A percentile compares a stretch with the other conserved stretches of the same genome.
phyloP scores from a whole-genome alignment of 768 basidiomycete genomes.

The Podaxis sp. region DNA sequence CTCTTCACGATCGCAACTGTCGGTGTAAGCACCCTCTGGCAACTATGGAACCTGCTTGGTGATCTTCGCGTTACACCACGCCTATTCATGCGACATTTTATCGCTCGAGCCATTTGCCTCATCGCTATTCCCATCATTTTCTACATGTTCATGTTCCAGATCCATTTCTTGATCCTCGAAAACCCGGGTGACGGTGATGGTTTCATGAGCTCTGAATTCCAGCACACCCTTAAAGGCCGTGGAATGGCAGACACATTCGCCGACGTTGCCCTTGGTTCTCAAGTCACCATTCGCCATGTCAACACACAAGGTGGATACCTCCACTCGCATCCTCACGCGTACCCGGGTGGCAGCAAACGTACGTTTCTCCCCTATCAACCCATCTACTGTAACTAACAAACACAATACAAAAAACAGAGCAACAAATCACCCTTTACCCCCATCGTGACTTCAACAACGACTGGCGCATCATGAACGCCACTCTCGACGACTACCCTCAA shows the following conservation, averaged over 20 bases:
- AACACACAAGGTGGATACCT: slow-evolving; percentile 99
- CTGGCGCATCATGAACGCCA: slow-evolving; percentile 84
- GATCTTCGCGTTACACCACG: slow-evolving; percentile 76
- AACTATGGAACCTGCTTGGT: slow-evolving; percentile 88
- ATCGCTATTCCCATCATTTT: slow-evolving; percentile 83
- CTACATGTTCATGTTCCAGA: slow-evolving; percentile 96
- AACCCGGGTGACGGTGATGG: slow-evolving; percentile 96
- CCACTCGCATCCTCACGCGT: slow-evolving; percentile 90
- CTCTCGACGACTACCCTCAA: slow-evolving; percentile 35
- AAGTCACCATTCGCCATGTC: slow-evolving; percentile 80
- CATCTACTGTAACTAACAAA: slow-evolving; percentile 1
- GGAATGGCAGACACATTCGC: slow-evolving; percentile 94
- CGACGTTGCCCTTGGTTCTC: slow-evolving; percentile 88
- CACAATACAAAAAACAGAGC: slow-evolving; percentile 53
- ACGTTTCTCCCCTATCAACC: slow-evolving; percentile 13
- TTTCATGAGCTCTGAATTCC: slow-evolving; percentile 99
- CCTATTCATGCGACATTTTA: slow-evolving; percentile 80
- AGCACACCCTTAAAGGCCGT: slow-evolving; percentile 87
- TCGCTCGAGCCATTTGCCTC: slow-evolving; percentile 85
- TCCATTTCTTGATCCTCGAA: slow-evolving; percentile 88
- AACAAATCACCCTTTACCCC: slow-evolving; percentile 98
- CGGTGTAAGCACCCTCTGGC: slow-evolving; percentile 78
- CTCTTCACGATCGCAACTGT: slow-evolving; percentile 96
- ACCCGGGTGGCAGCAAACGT: slow-evolving; percentile 92
- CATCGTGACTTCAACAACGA: slow-evolving; percentile 97